Conservation (phyloP, 176 grass and related monocot species). For the Zea luxurians region DNA sequence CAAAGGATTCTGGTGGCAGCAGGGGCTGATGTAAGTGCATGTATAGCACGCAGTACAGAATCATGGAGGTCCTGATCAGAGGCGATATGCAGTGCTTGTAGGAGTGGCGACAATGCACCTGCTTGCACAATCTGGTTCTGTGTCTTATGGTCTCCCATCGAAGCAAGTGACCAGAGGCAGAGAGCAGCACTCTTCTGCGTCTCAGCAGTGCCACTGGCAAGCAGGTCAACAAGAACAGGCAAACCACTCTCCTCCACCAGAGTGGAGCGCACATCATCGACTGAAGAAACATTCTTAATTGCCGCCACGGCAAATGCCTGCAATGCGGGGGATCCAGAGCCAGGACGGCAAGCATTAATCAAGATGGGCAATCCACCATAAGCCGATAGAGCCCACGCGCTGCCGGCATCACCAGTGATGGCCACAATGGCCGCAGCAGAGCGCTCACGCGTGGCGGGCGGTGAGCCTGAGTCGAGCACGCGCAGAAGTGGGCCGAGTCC, state of each 20-base stretch:
- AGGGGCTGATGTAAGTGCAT: constrained; percentile 54
- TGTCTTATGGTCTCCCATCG: constrained; percentile 54
- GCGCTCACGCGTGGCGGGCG: constrained; percentile 42
- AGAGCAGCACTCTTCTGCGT: constrained; percentile 53
- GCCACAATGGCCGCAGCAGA: constrained; percentile 60
- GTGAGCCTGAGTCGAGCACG: constrained; percentile 58
- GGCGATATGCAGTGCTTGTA: constrained; percentile 58
- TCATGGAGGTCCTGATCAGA: constrained; percentile 64
- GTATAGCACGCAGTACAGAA: constrained; percentile 54
- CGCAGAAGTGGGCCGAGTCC: constrained; percentile 74
- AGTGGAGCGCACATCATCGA: constrained; percentile 62
- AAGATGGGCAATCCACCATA: constrained; percentile 74
- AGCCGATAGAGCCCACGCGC: constrained; percentile 71
- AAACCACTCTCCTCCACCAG: constrained; percentile 75
- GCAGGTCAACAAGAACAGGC: constrained; percentile 61
- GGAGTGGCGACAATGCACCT: constrained; percentile 55
- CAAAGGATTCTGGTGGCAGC: constrained; percentile 54
- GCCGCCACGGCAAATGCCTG: constrained; percentile 53
- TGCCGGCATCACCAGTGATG: constrained; percentile 51
- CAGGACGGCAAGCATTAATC: constrained; percentile 64
- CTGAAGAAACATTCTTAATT: constrained; percentile 59
- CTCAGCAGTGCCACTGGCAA: constrained; percentile 45
- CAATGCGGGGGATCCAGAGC: constrained; percentile 51
- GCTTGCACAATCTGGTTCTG: constrained; percentile 61
- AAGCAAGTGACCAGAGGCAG: constrained; percentile 67